Evolutionary conservation across 345 rosid genomes (phyloP).

Genomic region (Citrus reticulata): DNA sequence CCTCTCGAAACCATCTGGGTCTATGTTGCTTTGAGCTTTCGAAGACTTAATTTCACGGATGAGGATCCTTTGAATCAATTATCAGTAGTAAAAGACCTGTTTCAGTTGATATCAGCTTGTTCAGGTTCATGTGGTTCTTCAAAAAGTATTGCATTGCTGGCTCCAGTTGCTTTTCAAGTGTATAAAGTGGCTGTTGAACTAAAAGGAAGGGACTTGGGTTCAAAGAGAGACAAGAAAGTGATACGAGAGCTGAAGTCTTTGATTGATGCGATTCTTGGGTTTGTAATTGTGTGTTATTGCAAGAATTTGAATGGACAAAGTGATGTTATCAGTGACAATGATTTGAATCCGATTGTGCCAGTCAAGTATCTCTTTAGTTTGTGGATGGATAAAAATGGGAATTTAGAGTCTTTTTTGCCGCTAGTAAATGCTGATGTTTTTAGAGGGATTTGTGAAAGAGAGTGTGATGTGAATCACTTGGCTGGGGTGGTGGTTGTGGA

Average conservation of each 20-base stretch:
- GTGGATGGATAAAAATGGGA: slow-evolving; percentile 34
- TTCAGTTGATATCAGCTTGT: slow-evolving; percentile 44
- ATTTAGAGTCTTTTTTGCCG: slow-evolving; percentile 32
- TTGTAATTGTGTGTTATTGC: slow-evolving; percentile 33
- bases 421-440: slow-evolving; percentile 28
- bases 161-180: slow-evolving; percentile 42
- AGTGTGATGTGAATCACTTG: slow-evolving; percentile 35
- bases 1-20: slow-evolving; percentile 57
- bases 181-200: slow-evolving; percentile 27
- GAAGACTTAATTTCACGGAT: slow-evolving; percentile 11
- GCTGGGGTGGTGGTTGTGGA: slow-evolving; percentile 48
- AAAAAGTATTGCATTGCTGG: slow-evolving; percentile 47
- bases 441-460: slow-evolving; percentile 21
- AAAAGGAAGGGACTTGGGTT: slow-evolving; percentile 23
- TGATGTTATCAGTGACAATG: neutral
- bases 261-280: slow-evolving; percentile 43
- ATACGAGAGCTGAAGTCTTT: slow-evolving; percentile 31
- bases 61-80: slow-evolving; percentile 29
- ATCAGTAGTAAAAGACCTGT: slow-evolving; percentile 28
- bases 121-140: slow-evolving; percentile 28
- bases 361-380: slow-evolving; percentile 37
- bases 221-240: slow-evolving; percentile 36
- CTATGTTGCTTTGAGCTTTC: slow-evolving; percentile 37
- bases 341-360: slow-evolving; percentile 17
- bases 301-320: slow-evolving; percentile 20